Evolutionary conservation across 2,329 filamentous ascomycete genomes (phyloP).

Genomic region (Trichoderma cornu-damae): DNA sequence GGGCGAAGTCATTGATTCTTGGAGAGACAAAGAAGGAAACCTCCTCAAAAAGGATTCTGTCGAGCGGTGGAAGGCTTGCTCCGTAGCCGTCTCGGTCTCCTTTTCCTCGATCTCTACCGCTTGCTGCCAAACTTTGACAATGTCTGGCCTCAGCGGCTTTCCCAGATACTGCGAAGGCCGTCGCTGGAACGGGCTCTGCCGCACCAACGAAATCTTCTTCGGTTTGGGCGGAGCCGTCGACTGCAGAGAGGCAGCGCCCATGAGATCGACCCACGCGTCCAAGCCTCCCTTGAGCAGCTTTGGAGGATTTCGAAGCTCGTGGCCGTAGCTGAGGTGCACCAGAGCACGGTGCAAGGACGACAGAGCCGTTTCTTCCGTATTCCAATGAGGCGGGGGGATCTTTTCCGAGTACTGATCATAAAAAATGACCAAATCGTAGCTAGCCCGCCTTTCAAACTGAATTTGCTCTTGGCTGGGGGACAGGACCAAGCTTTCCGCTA

Average conservation of each 20-base stretch:
- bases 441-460: constrained; percentile 65
- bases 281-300: constrained; percentile 78
- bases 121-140: constrained; percentile 76
- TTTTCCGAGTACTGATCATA: constrained; percentile 68
- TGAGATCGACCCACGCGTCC: constrained; percentile 78
- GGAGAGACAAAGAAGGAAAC: constrained; percentile 63
- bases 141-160: constrained; percentile 71
- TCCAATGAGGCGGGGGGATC: constrained; percentile 38
- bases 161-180: constrained; percentile 42
- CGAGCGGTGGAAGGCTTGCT: constrained; percentile 56
- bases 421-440: constrained; percentile 83
- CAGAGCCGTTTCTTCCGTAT: constrained; percentile 50
- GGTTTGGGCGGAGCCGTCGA: constrained; percentile 30
- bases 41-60: constrained; percentile 80
- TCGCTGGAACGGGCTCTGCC: constrained; percentile 7
- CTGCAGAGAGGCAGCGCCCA: constrained; percentile 62
- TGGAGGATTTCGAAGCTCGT: constrained; percentile 65
- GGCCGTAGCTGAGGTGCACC: constrained; percentile 75
- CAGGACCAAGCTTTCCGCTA: constrained; percentile 64
- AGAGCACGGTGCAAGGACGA: constrained; percentile 73
- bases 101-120: constrained; percentile 60
- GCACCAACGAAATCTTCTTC: not conserved
- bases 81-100: constrained; percentile 39
- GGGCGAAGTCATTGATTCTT: constrained; percentile 55
- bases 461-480: constrained; percentile 68